Percentiles rank a stretch among this genome's conserved stretches.
Evolutionary conservation across 1,284 basidiomycete species (phyloP).

Genomic region (Trametes versicolor): DNA sequence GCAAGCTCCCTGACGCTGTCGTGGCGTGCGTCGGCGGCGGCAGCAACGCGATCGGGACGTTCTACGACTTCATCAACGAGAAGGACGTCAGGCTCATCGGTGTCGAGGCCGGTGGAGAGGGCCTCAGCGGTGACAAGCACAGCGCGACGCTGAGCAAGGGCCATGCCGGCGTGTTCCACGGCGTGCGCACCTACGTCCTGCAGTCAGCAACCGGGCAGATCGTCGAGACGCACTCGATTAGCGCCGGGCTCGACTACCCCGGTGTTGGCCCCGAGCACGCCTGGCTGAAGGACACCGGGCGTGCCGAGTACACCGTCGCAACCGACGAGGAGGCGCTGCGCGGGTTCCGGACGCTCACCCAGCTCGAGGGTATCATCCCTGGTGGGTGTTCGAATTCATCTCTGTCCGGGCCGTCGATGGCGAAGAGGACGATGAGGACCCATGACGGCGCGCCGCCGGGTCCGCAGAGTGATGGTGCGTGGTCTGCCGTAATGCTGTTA

Average conservation of each 20-base stretch:
- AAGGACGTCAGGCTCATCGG: slow-evolving; percentile 86
- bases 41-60: slow-evolving; percentile 96
- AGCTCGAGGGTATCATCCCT: slow-evolving; percentile 97
- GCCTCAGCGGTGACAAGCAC: slow-evolving; percentile 86
- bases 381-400: slow-evolving; percentile 56
- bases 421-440: no score
- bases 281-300: slow-evolving; percentile 93
- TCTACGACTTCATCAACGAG: slow-evolving; percentile 94
- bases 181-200: slow-evolving; percentile 94
- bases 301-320: slow-evolving; percentile 95
- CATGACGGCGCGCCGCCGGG: no score
- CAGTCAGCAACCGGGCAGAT: slow-evolving; percentile 93
- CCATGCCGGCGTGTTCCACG: slow-evolving; percentile 94
- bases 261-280: slow-evolving; percentile 98
- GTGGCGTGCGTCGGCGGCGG: slow-evolving; percentile 99
- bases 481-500: no score
- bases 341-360: slow-evolving; percentile 92
- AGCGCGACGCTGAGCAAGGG: slow-evolving; percentile 94
- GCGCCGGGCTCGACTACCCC: slow-evolving; percentile 93
- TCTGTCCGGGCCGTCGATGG: no score
- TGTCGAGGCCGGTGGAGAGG: slow-evolving; percentile 97
- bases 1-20: slow-evolving; percentile 93
- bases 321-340: slow-evolving; percentile 94
- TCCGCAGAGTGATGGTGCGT: no score
- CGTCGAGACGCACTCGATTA: slow-evolving; percentile 96